Conservation (phyloP, 2,329 filamentous ascomycete species). For the Sarocladiaceae sp. region DNA sequence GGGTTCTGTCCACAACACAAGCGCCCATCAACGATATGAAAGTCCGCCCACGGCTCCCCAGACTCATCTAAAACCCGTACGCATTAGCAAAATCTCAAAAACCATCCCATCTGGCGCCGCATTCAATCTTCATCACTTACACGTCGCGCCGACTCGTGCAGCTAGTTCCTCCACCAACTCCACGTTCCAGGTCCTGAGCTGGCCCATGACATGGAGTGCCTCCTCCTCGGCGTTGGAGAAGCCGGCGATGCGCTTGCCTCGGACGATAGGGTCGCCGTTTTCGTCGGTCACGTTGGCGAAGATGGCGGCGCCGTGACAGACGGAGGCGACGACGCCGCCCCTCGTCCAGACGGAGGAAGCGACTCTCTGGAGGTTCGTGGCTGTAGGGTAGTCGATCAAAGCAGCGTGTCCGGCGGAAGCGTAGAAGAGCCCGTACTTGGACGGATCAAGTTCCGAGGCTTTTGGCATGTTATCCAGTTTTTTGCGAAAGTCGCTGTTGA, state of each 20-base stretch:
- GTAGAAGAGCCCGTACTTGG: conserved; percentile 16
- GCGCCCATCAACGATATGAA: conserved; percentile 26
- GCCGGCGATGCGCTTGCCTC: conserved; percentile 30
- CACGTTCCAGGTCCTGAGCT: conserved; percentile 23
- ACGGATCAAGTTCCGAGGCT: conserved; percentile 20
- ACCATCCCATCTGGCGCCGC: no score
- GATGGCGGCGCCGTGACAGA: conserved; percentile 34
- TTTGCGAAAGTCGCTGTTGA: conserved; percentile 33
- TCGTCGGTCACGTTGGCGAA: conserved; percentile 27
- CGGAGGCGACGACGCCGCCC: conserved; percentile 34
- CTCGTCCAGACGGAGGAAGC: conserved; percentile 31
- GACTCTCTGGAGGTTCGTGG: conserved; percentile 32
- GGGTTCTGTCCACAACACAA: conserved; percentile 36
- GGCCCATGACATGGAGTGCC: conserved; percentile 24
- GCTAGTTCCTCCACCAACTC: conserved; percentile 28
- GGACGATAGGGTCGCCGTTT: conserved; percentile 29
- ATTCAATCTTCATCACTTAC: conserved; percentile 18
- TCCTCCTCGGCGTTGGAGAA: conserved; percentile 33
- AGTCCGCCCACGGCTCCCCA: conserved; percentile 22
- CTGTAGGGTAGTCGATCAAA: conserved; percentile 39
- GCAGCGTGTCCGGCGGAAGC: conserved; percentile 35
- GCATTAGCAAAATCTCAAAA: no score
- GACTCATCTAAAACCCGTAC: conserved; percentile 6
- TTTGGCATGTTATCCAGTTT: conserved; percentile 37
- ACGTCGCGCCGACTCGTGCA: conserved; percentile 22